phyloP scores from a whole-genome alignment of 768 basidiomycete genomes.

The Plicaturopsis crispa region DNA sequence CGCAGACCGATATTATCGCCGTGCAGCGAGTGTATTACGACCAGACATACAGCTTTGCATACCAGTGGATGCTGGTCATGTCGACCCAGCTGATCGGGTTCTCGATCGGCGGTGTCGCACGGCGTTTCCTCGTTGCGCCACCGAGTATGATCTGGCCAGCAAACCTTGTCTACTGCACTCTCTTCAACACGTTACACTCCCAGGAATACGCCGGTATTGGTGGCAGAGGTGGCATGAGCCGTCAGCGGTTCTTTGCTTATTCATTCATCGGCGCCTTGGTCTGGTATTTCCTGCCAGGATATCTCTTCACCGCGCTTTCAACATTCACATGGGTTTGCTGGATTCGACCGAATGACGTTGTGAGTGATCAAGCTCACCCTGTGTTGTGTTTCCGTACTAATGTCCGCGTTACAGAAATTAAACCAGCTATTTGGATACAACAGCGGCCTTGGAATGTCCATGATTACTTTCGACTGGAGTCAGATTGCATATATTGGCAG shows the following conservation, averaged over 20 bases:
- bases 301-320: constrained; percentile 13
- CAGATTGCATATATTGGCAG: constrained; percentile 54
- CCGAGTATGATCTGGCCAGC: constrained; percentile 73
- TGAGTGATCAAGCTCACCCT: constrained; percentile 20
- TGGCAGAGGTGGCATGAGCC: constrained; percentile 40
- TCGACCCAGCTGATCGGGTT: constrained; percentile 68
- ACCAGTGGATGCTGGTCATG: constrained; percentile 57
- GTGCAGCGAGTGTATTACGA: constrained; percentile 67
- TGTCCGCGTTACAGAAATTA: constrained; percentile 29
- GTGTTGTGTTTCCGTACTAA: constrained; percentile 1
- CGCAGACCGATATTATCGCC: constrained; percentile 65
- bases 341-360: constrained; percentile 51
- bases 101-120: constrained; percentile 46
- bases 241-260: constrained; percentile 53
- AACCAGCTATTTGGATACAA: constrained; percentile 54
- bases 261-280: constrained; percentile 38
- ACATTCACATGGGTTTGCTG: constrained; percentile 19
- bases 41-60: constrained; percentile 44
- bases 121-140: constrained; percentile 58
- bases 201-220: constrained; percentile 50
- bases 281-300: constrained; percentile 26
- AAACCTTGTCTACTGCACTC: constrained; percentile 58
- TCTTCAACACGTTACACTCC: constrained; percentile 71
- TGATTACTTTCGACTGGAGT: constrained; percentile 53
- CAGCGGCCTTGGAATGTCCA: constrained; percentile 43